Evolutionary conservation across 1,284 basidiomycete genomes (phyloP).

Genomic region (Puccinia polysora): DNA sequence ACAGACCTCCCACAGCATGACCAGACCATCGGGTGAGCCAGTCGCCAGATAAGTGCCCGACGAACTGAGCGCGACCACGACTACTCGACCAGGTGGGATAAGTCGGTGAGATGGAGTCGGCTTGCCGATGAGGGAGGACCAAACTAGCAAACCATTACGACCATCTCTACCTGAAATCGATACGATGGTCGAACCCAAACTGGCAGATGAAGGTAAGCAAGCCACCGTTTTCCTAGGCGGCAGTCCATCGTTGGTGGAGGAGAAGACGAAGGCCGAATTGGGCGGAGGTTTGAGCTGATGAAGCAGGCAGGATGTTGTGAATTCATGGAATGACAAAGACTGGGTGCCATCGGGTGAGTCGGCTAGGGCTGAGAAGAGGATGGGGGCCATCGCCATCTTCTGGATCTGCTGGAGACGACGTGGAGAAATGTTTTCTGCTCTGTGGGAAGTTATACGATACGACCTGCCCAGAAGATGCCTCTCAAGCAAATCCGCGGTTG

Average conservation of each 20-base stretch:
- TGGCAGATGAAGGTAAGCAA: slow-evolving; percentile 11
- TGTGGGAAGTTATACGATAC: too few species aligned
- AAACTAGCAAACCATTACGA: slow-evolving; percentile 17
- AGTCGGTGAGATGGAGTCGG: slow-evolving; percentile 51
- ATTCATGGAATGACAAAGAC: slow-evolving; percentile 22
- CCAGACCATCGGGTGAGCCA: slow-evolving; percentile 77
- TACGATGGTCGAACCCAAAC: slow-evolving; percentile 34
- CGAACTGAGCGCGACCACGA: slow-evolving; percentile 70
- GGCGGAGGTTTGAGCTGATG: slow-evolving; percentile 26
- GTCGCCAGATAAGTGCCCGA: slow-evolving; percentile 74
- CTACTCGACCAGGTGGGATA: slow-evolving; percentile 80
- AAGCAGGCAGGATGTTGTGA: slow-evolving; percentile 24
- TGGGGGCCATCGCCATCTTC: too few species aligned
- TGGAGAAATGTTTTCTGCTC: too few species aligned
- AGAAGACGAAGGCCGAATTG: slow-evolving; percentile 1
- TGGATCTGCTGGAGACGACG: too few species aligned
- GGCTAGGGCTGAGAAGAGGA: slow-evolving; percentile 24
- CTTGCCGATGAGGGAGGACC: slow-evolving; percentile 20
- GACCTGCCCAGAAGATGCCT: too few species aligned
- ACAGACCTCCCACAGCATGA: slow-evolving; percentile 91
- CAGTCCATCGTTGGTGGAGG: neutral
- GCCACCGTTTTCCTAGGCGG: slow-evolving; percentile 26
- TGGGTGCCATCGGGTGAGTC: slow-evolving; percentile 12
- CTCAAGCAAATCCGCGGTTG: too few species aligned
- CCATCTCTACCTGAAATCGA: slow-evolving; percentile 24